Evolutionary conservation across 352 stramenopile species (phyloP).

Genomic region (Globisporangium viniferum): DNA sequence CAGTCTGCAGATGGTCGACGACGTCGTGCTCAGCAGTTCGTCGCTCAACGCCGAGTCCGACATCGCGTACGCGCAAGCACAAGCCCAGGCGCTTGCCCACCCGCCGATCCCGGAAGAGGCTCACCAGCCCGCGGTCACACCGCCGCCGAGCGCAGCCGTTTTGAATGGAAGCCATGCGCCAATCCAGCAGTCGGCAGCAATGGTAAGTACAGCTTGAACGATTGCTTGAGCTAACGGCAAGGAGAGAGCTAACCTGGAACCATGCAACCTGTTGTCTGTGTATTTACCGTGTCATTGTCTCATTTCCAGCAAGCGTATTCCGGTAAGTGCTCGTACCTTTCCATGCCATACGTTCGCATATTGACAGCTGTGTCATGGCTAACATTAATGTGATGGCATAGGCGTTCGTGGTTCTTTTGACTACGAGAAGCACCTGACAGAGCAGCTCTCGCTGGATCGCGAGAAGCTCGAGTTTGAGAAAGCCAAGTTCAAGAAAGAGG

Average conservation of each 20-base stretch:
- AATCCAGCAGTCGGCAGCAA: not conserved
- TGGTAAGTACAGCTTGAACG: constrained; percentile 17
- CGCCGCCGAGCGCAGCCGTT: not conserved
- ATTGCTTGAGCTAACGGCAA: not conserved
- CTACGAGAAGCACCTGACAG: constrained; percentile 72
- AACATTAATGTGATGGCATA: constrained; percentile 5
- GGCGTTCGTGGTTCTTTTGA: constrained; percentile 46
- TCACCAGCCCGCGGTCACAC: not conserved
- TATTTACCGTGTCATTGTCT: not conserved
- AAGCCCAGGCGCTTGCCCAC: constrained; percentile 36
- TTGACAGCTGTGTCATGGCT: not conserved
- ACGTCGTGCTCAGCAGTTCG: constrained; percentile 63
- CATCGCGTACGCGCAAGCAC: constrained; percentile 56
- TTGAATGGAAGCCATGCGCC: not conserved
- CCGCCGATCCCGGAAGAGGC: constrained; percentile 20
- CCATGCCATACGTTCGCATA: not conserved
- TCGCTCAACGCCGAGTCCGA: constrained; percentile 50
- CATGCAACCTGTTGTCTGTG: not conserved
- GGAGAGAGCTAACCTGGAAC: not conserved
- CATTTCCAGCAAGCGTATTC: constrained; percentile 3
- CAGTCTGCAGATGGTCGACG: constrained; percentile 60
- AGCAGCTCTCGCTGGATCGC: constrained; percentile 68
- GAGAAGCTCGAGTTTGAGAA: constrained; percentile 76
- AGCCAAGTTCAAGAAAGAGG: constrained; percentile 66
- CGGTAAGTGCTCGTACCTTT: constrained; percentile 21